Conservation (phyloP, 2,329 filamentous ascomycete species). For the Ceratocystiopsis brevicomis region DNA sequence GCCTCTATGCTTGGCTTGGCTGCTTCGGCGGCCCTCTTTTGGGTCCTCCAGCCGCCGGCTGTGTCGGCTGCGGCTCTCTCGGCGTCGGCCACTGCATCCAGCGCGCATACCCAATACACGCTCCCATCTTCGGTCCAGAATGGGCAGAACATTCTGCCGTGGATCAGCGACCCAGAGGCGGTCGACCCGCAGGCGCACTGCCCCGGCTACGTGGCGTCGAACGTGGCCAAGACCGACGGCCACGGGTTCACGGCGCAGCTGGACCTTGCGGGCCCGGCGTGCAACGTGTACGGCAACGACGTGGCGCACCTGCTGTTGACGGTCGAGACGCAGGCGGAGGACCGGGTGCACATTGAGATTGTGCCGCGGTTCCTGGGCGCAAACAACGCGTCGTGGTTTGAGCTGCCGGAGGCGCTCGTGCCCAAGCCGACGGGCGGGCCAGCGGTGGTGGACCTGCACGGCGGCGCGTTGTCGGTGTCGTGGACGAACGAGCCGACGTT, state of each 20-base stretch:
- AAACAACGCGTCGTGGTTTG: conserved; percentile 46
- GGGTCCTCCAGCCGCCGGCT: too few species aligned
- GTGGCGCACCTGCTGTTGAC: conserved; percentile 45
- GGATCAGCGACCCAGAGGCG: conserved; percentile 44
- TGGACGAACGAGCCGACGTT: conserved; percentile 33
- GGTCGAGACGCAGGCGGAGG: conserved; percentile 28
- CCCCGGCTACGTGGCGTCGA: conserved; percentile 46
- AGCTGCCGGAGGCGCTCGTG: conserved; percentile 44
- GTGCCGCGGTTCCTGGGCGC: conserved; percentile 39
- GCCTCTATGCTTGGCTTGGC: too few species aligned
- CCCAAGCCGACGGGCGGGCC: conserved; percentile 25
- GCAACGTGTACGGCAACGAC: conserved; percentile 64
- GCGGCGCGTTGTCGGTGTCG: conserved; percentile 26
- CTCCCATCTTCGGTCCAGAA: conserved; percentile 25
- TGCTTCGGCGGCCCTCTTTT: too few species aligned
- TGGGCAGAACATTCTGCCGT: conserved; percentile 35
- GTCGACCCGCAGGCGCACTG: conserved; percentile 44
- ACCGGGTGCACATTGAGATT: conserved; percentile 54
- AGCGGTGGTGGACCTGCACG: conserved; percentile 18
- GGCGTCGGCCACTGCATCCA: conserved; percentile 13
- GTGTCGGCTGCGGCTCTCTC: not conserved
- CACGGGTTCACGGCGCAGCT: conserved; percentile 47
- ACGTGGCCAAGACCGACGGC: conserved; percentile 25
- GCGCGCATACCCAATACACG: conserved; percentile 13
- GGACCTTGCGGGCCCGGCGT: conserved; percentile 46